Conservation (phyloP, 2,329 filamentous ascomycete species). For the Apiospora pterosperma region DNA sequence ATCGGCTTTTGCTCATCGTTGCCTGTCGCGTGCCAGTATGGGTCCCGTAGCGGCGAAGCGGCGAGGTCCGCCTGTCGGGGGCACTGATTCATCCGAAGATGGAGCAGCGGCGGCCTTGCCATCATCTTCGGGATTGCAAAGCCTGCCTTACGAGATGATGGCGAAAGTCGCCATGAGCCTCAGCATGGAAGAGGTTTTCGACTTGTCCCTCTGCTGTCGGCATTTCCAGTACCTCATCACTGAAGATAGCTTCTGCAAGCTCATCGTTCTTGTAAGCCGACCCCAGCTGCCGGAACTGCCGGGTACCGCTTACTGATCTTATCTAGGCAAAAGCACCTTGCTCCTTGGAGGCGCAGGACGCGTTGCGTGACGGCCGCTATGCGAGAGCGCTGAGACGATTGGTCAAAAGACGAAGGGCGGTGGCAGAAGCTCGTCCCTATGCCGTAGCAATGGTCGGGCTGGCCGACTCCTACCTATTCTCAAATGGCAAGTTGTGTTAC, state of each 20-base stretch:
- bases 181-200: constrained; percentile 55
- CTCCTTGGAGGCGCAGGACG: constrained; percentile 29
- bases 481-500: constrained; percentile 63
- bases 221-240: constrained; percentile 47
- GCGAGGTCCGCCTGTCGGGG: too few relatives aligned
- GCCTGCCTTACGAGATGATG: constrained; percentile 61
- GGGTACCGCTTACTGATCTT: too few relatives aligned
- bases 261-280: neutral
- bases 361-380: constrained; percentile 33
- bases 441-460: constrained; percentile 56
- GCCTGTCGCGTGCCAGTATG: too few relatives aligned
- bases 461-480: constrained; percentile 60
- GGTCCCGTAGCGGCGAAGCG: too few relatives aligned
- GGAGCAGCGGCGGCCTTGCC: too few relatives aligned
- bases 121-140: too few relatives aligned
- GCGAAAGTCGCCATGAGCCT: constrained; percentile 53
- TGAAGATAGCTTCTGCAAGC: constrained; percentile 51
- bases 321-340: constrained; percentile 29
- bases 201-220: too few relatives aligned
- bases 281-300: too few relatives aligned
- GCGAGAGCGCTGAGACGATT: constrained; percentile 53
- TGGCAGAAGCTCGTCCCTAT: too few relatives aligned
- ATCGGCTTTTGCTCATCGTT: too few relatives aligned
- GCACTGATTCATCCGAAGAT: too few relatives aligned
- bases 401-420: constrained; percentile 57